Percentiles rank a stretch among this genome's conserved stretches.
These are phyloP conservation scores for Plasmodium inui DNA, from an alignment of 169 alveolate genomes.

Conservation along the genomic window DNA sequence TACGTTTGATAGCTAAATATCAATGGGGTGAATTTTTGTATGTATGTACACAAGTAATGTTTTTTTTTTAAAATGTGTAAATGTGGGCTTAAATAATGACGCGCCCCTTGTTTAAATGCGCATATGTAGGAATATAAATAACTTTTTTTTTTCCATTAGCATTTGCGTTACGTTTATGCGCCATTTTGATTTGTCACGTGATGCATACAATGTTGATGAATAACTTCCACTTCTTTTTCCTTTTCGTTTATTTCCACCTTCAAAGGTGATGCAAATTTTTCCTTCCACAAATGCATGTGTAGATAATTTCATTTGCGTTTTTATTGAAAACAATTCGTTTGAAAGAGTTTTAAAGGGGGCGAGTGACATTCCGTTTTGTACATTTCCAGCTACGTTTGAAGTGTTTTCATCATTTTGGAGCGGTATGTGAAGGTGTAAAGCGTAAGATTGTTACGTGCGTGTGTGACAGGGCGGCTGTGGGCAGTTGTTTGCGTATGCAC, in stretches of 20 bases:
- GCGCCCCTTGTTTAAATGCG: not conserved
- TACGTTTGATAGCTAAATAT: not conserved
- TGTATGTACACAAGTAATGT: not conserved
- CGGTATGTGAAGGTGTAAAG: not conserved
- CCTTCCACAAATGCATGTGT: not conserved
- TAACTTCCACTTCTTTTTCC: not conserved
- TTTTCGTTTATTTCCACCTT: not conserved
- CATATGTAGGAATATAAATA: not conserved
- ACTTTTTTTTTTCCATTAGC: not conserved
- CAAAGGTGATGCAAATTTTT: not conserved
- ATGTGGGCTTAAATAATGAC: not conserved
- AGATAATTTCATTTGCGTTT: not conserved
- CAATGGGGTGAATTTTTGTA: not conserved
- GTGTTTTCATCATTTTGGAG: not conserved
- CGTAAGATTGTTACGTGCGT: not conserved
- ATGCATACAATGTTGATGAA: not conserved
- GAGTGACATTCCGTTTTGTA: not conserved
- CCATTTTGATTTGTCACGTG: not conserved
- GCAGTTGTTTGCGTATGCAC: not conserved
- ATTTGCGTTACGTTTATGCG: not conserved
- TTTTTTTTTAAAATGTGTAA: not conserved
- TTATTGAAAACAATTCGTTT: not conserved
- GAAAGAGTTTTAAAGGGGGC: not conserved
- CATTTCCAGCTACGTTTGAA: not conserved
- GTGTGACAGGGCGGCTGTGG: not conserved